phyloP scores from a whole-genome alignment of 768 basidiomycete genomes.

The Rubroboletus satanas region DNA sequence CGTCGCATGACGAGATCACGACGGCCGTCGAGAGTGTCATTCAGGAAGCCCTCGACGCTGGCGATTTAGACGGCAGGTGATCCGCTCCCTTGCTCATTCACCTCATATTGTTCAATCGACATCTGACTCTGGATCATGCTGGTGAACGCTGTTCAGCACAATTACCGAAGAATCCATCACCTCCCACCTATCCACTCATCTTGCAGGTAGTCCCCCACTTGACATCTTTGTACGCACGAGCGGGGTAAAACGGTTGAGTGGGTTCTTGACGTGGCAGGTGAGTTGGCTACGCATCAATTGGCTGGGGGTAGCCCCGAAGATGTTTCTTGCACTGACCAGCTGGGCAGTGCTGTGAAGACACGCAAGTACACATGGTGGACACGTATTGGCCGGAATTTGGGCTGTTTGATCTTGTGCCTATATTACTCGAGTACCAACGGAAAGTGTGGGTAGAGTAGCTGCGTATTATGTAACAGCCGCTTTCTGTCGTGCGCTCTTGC shows the following conservation, averaged over 20 bases:
- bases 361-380: slow-evolving; percentile 81
- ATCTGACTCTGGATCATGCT: background rate
- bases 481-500: background rate
- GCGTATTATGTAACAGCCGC: background rate
- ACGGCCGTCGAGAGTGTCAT: slow-evolving; percentile 53
- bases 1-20: slow-evolving; percentile 88
- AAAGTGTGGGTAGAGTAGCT: slow-evolving; percentile 45
- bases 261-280: slow-evolving; percentile 96
- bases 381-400: slow-evolving; percentile 95
- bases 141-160: slow-evolving; percentile 25
- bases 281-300: slow-evolving; percentile 19
- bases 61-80: slow-evolving; percentile 28
- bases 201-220: slow-evolving; percentile 68
- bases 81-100: slow-evolving; percentile 1
- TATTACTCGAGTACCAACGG: slow-evolving; percentile 84
- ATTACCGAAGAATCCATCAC: slow-evolving; percentile 71
- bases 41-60: slow-evolving; percentile 32
- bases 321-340: background rate
- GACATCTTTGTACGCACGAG: slow-evolving; percentile 91
- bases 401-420: slow-evolving; percentile 78
- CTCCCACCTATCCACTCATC: slow-evolving; percentile 59
- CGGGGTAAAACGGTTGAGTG: slow-evolving; percentile 60
- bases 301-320: background rate
- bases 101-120: background rate
- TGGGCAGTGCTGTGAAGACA: slow-evolving; percentile 69